Percentiles rank a stretch among this genome's conserved stretches.
Evolutionary conservation across 192 early-diverging fungal genomes (phyloP).

Genomic region (Backusella psychrophila): DNA sequence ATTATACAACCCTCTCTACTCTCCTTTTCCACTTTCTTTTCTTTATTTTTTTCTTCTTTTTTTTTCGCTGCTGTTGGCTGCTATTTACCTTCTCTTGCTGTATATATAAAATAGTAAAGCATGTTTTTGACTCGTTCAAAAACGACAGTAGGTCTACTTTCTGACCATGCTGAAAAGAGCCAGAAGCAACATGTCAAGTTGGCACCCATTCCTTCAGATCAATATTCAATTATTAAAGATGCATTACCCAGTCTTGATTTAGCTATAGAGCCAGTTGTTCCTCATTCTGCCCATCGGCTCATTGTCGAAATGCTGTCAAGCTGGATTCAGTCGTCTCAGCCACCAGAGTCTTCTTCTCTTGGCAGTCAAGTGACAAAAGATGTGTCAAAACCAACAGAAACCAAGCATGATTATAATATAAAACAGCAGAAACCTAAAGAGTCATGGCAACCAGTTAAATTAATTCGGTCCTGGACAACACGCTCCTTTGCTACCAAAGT

Average conservation of each 20-base stretch:
- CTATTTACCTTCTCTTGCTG: neutral
- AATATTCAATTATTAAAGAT: neutral
- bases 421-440: neutral
- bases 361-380: neutral
- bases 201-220: neutral
- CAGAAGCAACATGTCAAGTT: neutral
- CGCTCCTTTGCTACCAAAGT: neutral
- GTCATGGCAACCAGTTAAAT: neutral
- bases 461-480: neutral
- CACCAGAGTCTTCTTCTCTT: neutral
- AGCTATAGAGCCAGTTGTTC: neutral
- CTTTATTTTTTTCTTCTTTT: neutral
- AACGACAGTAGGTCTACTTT: neutral
- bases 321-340: neutral
- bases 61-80: neutral
- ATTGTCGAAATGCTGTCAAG: constrained; percentile 6
- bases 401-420: neutral
- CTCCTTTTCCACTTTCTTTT: neutral
- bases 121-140: constrained; percentile 15
- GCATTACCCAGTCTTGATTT: neutral
- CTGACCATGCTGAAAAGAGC: neutral
- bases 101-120: neutral
- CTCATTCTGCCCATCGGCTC: neutral
- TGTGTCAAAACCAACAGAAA: neutral
- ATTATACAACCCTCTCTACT: constrained; percentile 2